Conservation (phyloP, 2,329 filamentous ascomycete genomes). For the Paecilomyces dactylethromorphus region DNA sequence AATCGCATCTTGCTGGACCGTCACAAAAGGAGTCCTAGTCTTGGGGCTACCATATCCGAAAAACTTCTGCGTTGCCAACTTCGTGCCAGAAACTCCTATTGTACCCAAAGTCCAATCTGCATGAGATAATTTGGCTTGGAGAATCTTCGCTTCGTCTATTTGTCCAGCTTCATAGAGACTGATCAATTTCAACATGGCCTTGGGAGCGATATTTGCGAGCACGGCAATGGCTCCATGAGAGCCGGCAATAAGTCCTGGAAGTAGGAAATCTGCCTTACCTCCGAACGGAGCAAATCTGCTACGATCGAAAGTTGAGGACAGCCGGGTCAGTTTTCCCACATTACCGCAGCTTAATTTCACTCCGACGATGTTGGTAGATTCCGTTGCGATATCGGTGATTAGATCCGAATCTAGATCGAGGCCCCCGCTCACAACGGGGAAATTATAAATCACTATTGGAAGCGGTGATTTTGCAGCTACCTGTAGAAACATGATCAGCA, state of each 20-base stretch:
- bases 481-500: slow-evolving; percentile 8
- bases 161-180: slow-evolving; percentile 64
- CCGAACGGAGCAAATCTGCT: slow-evolving; percentile 70
- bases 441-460: slow-evolving; percentile 56
- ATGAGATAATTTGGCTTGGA: slow-evolving; percentile 65
- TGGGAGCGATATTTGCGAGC: slow-evolving; percentile 73
- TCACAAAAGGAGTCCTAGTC: background rate
- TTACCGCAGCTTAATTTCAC: slow-evolving; percentile 47
- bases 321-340: slow-evolving; percentile 33
- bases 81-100: slow-evolving; percentile 69
- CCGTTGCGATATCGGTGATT: slow-evolving; percentile 44
- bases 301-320: slow-evolving; percentile 13
- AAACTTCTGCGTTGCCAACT: slow-evolving; percentile 69
- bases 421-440: slow-evolving; percentile 56
- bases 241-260: slow-evolving; percentile 67
- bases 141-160: slow-evolving; percentile 60
- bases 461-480: slow-evolving; percentile 39
- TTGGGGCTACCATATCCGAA: slow-evolving; percentile 58
- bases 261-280: slow-evolving; percentile 73
- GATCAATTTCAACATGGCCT: slow-evolving; percentile 69
- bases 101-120: slow-evolving; percentile 75
- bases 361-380: slow-evolving; percentile 57
- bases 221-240: slow-evolving; percentile 75
- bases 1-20: background rate
- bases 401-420: slow-evolving; percentile 56